Evolutionary conservation across 495 filamentous ascomycete genomes (phyloP).

Genomic region (Xylaria cubensis): DNA sequence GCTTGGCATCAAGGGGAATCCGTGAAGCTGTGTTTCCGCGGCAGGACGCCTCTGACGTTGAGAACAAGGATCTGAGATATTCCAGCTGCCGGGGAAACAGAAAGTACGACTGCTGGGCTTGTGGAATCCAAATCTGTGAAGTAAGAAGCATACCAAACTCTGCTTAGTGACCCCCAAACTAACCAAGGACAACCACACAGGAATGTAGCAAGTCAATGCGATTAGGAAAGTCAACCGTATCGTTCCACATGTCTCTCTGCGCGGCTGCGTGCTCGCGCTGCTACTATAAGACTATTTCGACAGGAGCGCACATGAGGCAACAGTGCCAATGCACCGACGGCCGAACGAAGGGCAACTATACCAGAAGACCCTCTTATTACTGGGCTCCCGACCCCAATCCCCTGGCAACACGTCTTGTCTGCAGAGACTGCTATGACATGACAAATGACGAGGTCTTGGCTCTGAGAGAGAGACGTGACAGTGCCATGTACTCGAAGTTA

Average conservation of each 20-base stretch:
- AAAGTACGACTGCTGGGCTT: slow-evolving; percentile 12
- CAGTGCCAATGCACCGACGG: not conserved
- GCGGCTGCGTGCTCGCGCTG: not conserved
- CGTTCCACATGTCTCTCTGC: slow-evolving; percentile 1
- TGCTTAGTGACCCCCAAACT: not conserved
- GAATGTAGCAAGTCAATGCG: not conserved
- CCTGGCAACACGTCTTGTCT: not conserved
- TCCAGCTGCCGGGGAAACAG: not conserved
- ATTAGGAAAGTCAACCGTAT: not conserved
- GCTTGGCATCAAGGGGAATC: not conserved
- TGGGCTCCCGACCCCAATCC: not conserved
- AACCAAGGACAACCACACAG: not conserved
- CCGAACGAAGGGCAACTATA: not conserved
- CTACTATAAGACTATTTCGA: slow-evolving; percentile 1
- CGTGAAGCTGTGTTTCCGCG: slow-evolving; percentile 3
- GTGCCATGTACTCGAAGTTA: slow-evolving; percentile 1
- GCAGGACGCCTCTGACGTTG: not conserved
- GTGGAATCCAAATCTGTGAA: not conserved
- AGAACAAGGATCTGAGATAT: not conserved
- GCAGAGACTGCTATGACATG: slow-evolving; percentile 10
- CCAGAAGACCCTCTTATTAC: not conserved
- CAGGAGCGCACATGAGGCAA: not conserved
- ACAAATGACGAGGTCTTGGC: not conserved
- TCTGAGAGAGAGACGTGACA: not conserved
- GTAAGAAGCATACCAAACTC: not conserved